phyloP scores from a whole-genome alignment of 2,329 filamentous ascomycete genomes.

The Decorospora gaudefroyi region DNA sequence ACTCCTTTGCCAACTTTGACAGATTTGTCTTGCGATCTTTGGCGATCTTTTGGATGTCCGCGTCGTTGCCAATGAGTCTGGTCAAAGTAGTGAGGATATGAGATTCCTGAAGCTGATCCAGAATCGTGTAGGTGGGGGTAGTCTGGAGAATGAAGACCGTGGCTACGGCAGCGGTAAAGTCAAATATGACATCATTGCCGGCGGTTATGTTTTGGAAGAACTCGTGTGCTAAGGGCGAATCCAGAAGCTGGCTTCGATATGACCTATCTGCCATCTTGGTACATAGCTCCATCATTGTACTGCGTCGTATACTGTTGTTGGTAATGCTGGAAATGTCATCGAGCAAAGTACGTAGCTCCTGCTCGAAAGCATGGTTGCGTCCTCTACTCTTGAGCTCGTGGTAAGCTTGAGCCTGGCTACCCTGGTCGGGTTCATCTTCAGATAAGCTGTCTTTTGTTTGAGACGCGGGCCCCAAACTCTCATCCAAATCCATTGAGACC shows the following conservation, averaged over 20 bases:
- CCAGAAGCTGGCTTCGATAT: constrained; percentile 71
- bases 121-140: constrained; percentile 63
- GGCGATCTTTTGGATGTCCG: constrained; percentile 64
- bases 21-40: constrained; percentile 70
- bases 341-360: constrained; percentile 60
- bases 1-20: constrained; percentile 65
- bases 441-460: constrained; percentile 32
- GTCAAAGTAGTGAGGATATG: constrained; percentile 61
- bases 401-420: constrained; percentile 58
- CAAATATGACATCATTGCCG: constrained; percentile 52
- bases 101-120: constrained; percentile 61
- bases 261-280: constrained; percentile 61
- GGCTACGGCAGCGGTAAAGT: constrained; percentile 67
- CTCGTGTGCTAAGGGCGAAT: constrained; percentile 71
- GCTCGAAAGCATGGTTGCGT: constrained; percentile 60
- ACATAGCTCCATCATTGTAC: constrained; percentile 61
- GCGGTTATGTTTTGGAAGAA: constrained; percentile 65
- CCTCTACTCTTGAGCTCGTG: constrained; percentile 66
- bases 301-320: constrained; percentile 53
- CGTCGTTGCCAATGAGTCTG: constrained; percentile 56
- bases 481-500: constrained; percentile 43
- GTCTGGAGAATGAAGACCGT: constrained; percentile 65
- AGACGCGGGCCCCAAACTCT: constrained; percentile 25
- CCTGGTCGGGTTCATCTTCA: constrained; percentile 51
- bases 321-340: constrained; percentile 61